Evolutionary conservation across 192 early-diverging fungal genomes (phyloP), one percentile per base, ranked within the genome.

Genomic region (Coemansia umbellata): DNA sequence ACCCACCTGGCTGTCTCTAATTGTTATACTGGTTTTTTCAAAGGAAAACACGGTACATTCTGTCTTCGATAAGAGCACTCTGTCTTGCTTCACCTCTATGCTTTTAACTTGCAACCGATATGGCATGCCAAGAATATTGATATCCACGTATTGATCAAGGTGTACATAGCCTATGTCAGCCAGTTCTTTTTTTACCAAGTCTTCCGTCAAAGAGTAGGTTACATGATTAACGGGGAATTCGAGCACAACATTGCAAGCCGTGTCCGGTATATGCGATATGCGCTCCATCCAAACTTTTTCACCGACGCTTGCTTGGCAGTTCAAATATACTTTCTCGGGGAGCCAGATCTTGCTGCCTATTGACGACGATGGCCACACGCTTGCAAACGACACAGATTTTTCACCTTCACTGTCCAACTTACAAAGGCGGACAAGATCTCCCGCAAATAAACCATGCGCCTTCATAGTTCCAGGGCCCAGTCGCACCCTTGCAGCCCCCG

Each of bases 231-330:
- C n/a, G n/a, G n/a, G n/a, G n/a, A n/a, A n/a, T 4, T 30, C 31
- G 13, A 73, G 50, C 9, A n/a, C 31, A 3, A 78, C 55, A 14
- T 15, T 30, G 10, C 26, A 41, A 0, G 69, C 76, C 14, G 18
- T 22, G 3, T 31, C 23, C 8, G 47, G 47, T 24, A 32, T 37
- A 13, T 23, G 47, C 9, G 15, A 32, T 2, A 55, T 53, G 9
- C 48, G 55, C 35, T 66, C 55, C 4, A 78, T 48, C 1, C n/a
- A 55, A 24, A 66, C 13, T 13, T 17, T 22, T 32, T 70, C 74
- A 32, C 74, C 74, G 10, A 63, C n/a, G n/a, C 47, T 60, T 21
- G 60, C 55, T 13, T 50, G 55, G 36, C 67, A 63, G 53, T 67
- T 67, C 8, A 78, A 24, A 18, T 58, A 23, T 5, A 55, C 55